These are phyloP conservation scores for Cutaneotrichosporon sp. DNA, from an alignment of 1,284 basidiomycete species.

Conservation along the genomic window DNA sequence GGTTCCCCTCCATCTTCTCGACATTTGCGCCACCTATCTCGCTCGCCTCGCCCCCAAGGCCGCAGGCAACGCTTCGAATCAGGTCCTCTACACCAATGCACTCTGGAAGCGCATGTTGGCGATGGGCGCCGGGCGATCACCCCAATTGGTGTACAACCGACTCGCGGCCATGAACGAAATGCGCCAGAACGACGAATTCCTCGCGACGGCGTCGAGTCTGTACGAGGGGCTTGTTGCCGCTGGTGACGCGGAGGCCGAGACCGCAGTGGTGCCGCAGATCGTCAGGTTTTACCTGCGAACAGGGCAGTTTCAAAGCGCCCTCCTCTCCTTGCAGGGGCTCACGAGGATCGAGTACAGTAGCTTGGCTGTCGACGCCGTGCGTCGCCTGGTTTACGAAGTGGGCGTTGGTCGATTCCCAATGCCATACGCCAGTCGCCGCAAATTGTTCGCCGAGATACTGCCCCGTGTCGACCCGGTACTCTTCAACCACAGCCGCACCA, in stretches of 20 bases:
- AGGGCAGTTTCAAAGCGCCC: background rate
- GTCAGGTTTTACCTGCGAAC: background rate
- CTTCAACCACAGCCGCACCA: background rate
- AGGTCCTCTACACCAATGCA: background rate
- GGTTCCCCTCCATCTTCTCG: background rate
- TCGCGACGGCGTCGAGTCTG: background rate
- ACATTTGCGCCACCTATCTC: background rate
- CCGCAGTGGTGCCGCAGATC: background rate
- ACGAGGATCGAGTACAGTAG: background rate
- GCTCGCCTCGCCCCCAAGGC: no score
- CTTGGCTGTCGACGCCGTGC: no score
- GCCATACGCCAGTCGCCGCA: no score
- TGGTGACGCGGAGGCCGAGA: background rate
- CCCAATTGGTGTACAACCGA: background rate
- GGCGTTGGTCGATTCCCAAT: no score
- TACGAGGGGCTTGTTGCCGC: background rate
- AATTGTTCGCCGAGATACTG: conserved; percentile 10
- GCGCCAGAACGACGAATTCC: background rate
- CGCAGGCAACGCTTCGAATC: no score
- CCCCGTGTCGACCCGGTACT: background rate
- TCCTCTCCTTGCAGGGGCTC: background rate
- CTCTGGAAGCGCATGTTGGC: background rate
- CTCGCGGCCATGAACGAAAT: background rate
- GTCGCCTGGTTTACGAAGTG: no score
- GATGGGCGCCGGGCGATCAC: background rate